phyloP scores from a whole-genome alignment of 768 basidiomycete species.

The Leccinum barrowsii region DNA sequence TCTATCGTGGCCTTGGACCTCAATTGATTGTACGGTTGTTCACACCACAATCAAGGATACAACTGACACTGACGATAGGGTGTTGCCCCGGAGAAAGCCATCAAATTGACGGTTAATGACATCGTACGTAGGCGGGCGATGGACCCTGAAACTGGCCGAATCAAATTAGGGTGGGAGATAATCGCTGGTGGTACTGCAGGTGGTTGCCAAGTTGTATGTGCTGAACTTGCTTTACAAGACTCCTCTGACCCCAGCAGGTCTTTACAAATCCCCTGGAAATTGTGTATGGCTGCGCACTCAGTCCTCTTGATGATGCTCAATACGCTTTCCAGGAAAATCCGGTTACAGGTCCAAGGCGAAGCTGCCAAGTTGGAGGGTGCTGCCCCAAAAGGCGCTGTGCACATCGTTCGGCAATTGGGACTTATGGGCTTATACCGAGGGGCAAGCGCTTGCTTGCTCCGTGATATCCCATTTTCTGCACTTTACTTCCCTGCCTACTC shows the following conservation, averaged over 20 bases:
- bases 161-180: slow-evolving; percentile 87
- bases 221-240: slow-evolving; percentile 3
- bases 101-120: slow-evolving; percentile 97
- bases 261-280: slow-evolving; percentile 98
- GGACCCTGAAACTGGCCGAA: slow-evolving; percentile 95
- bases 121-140: slow-evolving; percentile 76
- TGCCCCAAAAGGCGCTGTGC: slow-evolving; percentile 78
- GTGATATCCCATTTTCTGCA: slow-evolving; percentile 97
- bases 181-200: slow-evolving; percentile 91
- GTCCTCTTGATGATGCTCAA: not conserved
- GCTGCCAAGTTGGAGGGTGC: slow-evolving; percentile 83
- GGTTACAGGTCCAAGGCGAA: slow-evolving; percentile 94
- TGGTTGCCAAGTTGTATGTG: slow-evolving; percentile 93
- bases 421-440: slow-evolving; percentile 92
- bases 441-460: slow-evolving; percentile 86
- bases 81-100: slow-evolving; percentile 95
- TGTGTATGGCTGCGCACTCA: slow-evolving; percentile 52
- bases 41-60: not conserved
- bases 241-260: slow-evolving; percentile 47
- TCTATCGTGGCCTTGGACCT: slow-evolving; percentile 94
- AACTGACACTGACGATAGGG: slow-evolving; percentile 48
- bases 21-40: slow-evolving; percentile 71
- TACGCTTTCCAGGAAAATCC: slow-evolving; percentile 67
- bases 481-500: slow-evolving; percentile 88
- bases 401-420: slow-evolving; percentile 92